These are phyloP conservation scores for Lactarius tabidus DNA, from an alignment of 768 basidiomycete species.

Conservation along the genomic window DNA sequence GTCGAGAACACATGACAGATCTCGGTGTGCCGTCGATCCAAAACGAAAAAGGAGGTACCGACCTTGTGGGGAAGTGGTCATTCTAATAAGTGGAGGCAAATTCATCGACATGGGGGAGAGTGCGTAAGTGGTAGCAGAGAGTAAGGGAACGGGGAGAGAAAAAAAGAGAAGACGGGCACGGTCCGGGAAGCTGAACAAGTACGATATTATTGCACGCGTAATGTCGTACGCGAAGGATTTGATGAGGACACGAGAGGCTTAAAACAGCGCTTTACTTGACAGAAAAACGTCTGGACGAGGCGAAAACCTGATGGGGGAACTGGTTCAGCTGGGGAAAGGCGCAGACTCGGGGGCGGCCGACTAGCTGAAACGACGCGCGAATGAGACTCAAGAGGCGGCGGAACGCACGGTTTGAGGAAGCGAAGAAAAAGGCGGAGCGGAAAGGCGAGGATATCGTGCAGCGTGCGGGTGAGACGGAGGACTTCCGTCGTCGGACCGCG, in stretches of 20 bases:
- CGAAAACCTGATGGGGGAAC: constrained; percentile 14
- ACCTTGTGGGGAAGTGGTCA: no score
- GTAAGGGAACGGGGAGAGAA: no score
- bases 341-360: constrained; percentile 2
- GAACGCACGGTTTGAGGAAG: constrained; percentile 20
- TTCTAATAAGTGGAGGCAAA: no score
- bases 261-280: neutral
- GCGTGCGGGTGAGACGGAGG: constrained; percentile 21
- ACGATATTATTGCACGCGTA: no score
- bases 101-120: no score
- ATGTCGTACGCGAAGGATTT: no score
- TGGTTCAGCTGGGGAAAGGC: constrained; percentile 22
- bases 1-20: neutral
- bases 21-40: constrained; percentile 15
- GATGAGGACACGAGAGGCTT: no score
- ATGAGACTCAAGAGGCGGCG: constrained; percentile 20
- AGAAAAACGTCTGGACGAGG: constrained; percentile 17
- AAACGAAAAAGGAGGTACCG: no score
- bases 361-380: constrained; percentile 19
- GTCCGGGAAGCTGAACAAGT: no score
- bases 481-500: constrained; percentile 17
- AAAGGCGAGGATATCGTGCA: constrained; percentile 22
- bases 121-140: no score
- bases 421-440: constrained; percentile 12
- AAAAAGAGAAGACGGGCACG: no score